Evolutionary conservation across 2,329 filamentous ascomycete species (phyloP), one percentile per base, ranked within the genome.

Genomic region (Pseudogymnoascus sp.): DNA sequence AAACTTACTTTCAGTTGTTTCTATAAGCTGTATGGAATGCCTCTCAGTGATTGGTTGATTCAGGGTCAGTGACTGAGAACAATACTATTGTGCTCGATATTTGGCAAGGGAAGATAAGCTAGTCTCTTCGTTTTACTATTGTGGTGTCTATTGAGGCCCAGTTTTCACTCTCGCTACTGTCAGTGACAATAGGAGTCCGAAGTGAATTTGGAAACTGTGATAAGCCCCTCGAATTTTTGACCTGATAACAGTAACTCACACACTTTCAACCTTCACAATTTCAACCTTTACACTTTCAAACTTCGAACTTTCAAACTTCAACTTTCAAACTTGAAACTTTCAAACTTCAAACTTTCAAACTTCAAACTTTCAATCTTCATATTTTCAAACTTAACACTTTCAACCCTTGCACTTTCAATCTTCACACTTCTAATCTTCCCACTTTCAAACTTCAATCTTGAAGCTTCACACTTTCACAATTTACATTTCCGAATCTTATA

Each of bases 21-120:
- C 28, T 54, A 32, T 12, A 18, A 32, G 25, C 16, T 30, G 25
- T 18, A 54, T 54, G 18, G 47, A 54, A 54, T 18, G 12, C 28
- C 47, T 32, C 32, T 54, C 47, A 54, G 47, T 20, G n/a, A 54
- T 54, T 54, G 47, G 47, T 54, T 32, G 32, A 54, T 54, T 32
- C 16, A n/a, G 47, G n/a, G 47, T 32, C 47, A 14, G 47, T 54
- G 16, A 54, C 47, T 32, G 47, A 20, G 25, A 12, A 54, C 47
- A 54, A 54, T 54, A 54, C 9, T 54, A 54, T 54, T 54, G 25
- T 32, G 28, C 47, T 12, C 4, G n/a, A 18, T 32, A 54, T 54
- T 18, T 32, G 9, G 43, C 25, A 32, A 54, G n/a, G n/a, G 2
- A 54, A 54, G 18, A n/a, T n/a, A 18, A 54, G 43, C 25, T 32